Base-by-base conservation (phyloP, 495 filamentous ascomycete species). In the Amphirosellinia nigrospora region DNA sequence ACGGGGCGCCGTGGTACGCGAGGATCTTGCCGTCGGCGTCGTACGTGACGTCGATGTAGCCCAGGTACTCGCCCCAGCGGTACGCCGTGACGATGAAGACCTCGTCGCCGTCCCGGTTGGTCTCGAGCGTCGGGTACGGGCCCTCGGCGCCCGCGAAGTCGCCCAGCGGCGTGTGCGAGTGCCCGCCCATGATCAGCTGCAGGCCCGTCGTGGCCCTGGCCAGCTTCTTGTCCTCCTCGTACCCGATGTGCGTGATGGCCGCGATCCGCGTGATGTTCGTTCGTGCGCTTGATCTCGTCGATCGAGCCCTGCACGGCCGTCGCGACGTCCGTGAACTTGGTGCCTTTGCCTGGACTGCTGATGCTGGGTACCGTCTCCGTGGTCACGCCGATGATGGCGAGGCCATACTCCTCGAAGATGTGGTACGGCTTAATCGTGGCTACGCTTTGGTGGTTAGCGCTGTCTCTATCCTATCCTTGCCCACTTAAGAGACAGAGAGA, bases 71-170 rank as follows among this genome's bases (percentile, higher is more conserved):
- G 34, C 87, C 87, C 88, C 87, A 89, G 52, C 87, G 84, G 70
- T 85, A 87, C 23, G 86, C 81, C 13, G 85, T 86, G 16, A 89
- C 87, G 68, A 89, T 85, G 72, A 89, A 89, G 30, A 89, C 87
- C 72, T 89, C 88, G 8, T 89, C 85, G 39, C 86, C 87, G 61
- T 86, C 82, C 69, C 80, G 78, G 73, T 89, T 89, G 10, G 80
- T 74, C 45, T 78, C 80, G 59, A 89, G 83, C 26, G 87, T 89
- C 6, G 87, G 87, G 68, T 89, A 89, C 28, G 79, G 77, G 11
- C 87, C 87, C 53, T 74, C 74, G 39, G 86, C 83, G 34, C 78
- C 85, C 13, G 70, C 70, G 71, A 85, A 79, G 72, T 85, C 74
- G 34, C 86, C 87, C 13, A 90, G 79, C 2, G 82, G 82, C n/a